These are phyloP conservation scores for Neofusicoccum umdonicola DNA, from an alignment of 2,329 filamentous ascomycete species.

Conservation along the genomic window DNA sequence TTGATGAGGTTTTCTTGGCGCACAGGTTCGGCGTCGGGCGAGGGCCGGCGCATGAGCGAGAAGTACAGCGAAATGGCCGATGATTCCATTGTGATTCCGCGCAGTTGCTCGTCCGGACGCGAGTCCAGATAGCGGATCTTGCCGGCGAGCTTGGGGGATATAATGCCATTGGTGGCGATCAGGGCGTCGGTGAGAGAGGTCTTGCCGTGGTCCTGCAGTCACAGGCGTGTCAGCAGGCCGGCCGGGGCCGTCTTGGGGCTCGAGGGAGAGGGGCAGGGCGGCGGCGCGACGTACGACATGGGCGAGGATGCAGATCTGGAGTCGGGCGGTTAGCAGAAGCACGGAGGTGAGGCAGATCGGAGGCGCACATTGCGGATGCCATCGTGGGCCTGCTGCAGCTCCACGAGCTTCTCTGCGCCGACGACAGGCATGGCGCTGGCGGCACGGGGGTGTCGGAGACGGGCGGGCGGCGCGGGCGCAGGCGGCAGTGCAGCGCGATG, in stretches of 20 bases:
- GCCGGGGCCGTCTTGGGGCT: not conserved
- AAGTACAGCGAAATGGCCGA: slow-evolving; percentile 97
- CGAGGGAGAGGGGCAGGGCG: not conserved
- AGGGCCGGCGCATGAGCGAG: slow-evolving; percentile 75
- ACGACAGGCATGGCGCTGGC: slow-evolving; percentile 78
- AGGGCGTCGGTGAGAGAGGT: slow-evolving; percentile 95
- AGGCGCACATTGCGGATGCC: slow-evolving; percentile 83
- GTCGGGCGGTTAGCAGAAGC: slow-evolving; percentile 8
- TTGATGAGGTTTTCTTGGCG: slow-evolving; percentile 94
- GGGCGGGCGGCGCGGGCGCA: not conserved
- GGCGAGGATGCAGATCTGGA: slow-evolving; percentile 87
- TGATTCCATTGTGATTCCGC: slow-evolving; percentile 99
- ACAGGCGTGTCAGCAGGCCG: slow-evolving; percentile 19
- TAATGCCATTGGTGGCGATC: slow-evolving; percentile 98
- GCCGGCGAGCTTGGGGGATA: slow-evolving; percentile 93
- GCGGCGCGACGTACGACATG: slow-evolving; percentile 64
- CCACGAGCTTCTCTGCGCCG: slow-evolving; percentile 82
- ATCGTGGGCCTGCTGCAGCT: slow-evolving; percentile 81
- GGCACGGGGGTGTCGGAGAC: not conserved
- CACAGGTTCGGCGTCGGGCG: slow-evolving; percentile 65
- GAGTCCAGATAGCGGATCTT: slow-evolving; percentile 98
- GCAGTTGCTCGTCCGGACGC: slow-evolving; percentile 87
- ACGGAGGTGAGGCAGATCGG: slow-evolving; percentile 1
- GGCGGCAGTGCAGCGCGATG: not conserved
- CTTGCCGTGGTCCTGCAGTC: slow-evolving; percentile 81